These are phyloP conservation scores for Fusarium sp. DNA, from an alignment of 2,329 filamentous ascomycete species.

Conservation along the genomic window DNA sequence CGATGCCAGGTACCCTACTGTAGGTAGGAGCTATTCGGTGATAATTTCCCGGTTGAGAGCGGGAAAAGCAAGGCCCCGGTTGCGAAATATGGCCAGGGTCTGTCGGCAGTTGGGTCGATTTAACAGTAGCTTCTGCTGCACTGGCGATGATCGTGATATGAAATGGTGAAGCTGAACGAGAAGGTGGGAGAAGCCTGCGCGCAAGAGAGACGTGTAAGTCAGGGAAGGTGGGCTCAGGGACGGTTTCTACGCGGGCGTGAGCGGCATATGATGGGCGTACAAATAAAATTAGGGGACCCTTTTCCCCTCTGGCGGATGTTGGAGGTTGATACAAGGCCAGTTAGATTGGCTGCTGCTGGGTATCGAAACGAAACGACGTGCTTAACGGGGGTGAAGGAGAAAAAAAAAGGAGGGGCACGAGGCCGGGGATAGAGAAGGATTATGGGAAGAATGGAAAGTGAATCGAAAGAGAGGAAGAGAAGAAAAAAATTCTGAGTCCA, in stretches of 20 bases:
- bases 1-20: background rate
- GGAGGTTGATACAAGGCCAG: constrained; percentile 11
- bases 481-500: constrained; percentile 20
- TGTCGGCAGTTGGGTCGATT: constrained; percentile 6
- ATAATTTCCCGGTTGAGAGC: constrained; percentile 31
- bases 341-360: constrained; percentile 20
- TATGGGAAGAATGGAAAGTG: constrained; percentile 29
- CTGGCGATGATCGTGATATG: constrained; percentile 12
- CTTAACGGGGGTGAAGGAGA: background rate
- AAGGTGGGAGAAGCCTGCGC: background rate
- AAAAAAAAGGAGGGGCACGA: constrained; percentile 21
- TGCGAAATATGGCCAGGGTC: constrained; percentile 17
- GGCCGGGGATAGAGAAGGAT: constrained; percentile 24
- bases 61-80: constrained; percentile 25
- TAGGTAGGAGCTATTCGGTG: constrained; percentile 13
- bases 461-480: constrained; percentile 30
- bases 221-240: constrained; percentile 36
- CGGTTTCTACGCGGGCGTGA: constrained; percentile 33
- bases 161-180: constrained; percentile 16
- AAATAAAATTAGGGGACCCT: constrained; percentile 39
- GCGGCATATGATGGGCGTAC: constrained; percentile 38
- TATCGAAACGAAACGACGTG: constrained; percentile 37
- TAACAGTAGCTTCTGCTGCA: constrained; percentile 1
- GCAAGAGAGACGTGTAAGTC: constrained; percentile 37
- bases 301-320: constrained; percentile 28